Evolutionary conservation across 345 rosid genomes (phyloP).

Genomic region (Carallia brachiata): DNA sequence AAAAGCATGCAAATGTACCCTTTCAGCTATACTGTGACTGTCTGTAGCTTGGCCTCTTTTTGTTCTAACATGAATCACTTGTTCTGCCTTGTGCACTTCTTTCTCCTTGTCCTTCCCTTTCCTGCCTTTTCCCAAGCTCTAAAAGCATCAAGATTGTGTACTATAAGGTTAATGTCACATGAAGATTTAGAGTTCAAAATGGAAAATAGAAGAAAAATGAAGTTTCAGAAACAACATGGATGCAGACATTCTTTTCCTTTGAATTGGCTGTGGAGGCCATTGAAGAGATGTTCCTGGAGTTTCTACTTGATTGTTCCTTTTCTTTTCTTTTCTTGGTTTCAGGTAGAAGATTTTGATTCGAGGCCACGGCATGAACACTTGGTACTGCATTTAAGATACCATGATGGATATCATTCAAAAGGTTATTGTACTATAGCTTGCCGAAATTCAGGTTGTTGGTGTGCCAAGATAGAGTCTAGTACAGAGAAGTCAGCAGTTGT

Average conservation of each 20-base stretch:
- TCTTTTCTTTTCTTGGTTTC: conserved; percentile 28
- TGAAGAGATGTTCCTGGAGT: conserved; percentile 23
- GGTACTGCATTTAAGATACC: conserved; percentile 16
- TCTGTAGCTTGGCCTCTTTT: conserved; percentile 73
- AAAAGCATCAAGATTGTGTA: not conserved
- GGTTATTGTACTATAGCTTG: conserved; percentile 6
- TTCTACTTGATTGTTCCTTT: conserved; percentile 23
- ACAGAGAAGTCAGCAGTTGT: conserved; percentile 19
- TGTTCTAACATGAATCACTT: conserved; percentile 45
- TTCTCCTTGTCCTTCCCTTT: conserved; percentile 22
- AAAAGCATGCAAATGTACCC: conserved; percentile 27
- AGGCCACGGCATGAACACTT: not conserved
- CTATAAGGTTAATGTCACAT: not conserved
- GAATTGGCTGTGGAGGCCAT: conserved; percentile 20
- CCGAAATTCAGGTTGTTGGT: conserved; percentile 26
- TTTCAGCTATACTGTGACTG: conserved; percentile 60
- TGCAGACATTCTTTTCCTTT: conserved; percentile 23
- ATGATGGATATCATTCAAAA: conserved; percentile 3
- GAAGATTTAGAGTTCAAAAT: not conserved
- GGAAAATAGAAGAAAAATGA: not conserved
- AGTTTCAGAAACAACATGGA: not conserved
- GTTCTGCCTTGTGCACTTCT: conserved; percentile 4
- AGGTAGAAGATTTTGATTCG: conserved; percentile 14
- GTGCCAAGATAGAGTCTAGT: conserved; percentile 24
- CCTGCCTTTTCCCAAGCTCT: conserved; percentile 15